These are phyloP conservation scores for Russula dissimulans DNA, from an alignment of 768 basidiomycete species.

Conservation along the genomic window DNA sequence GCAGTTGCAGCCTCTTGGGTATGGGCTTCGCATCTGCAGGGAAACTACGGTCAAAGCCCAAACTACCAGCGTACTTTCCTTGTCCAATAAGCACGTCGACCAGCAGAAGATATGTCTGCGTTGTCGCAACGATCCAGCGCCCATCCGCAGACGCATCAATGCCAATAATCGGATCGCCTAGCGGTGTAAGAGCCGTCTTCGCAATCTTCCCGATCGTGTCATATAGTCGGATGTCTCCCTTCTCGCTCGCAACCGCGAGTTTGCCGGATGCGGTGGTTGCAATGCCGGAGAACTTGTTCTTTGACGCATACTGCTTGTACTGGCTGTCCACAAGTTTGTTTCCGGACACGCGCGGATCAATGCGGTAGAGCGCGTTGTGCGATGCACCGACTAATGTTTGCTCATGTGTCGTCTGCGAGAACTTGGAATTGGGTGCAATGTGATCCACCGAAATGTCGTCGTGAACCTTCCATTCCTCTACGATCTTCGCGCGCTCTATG, in stretches of 20 bases:
- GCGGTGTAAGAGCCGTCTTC: slow-evolving; percentile 91
- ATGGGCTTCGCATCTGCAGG: slow-evolving; percentile 90
- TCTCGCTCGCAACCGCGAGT: slow-evolving; percentile 89
- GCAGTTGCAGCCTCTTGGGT: slow-evolving; percentile 78
- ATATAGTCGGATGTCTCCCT: slow-evolving; percentile 93
- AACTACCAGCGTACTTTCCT: slow-evolving; percentile 69
- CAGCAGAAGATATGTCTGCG: slow-evolving; percentile 84
- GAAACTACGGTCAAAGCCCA: slow-evolving; percentile 93
- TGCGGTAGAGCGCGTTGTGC: slow-evolving; percentile 92
- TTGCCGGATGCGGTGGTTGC: slow-evolving; percentile 80
- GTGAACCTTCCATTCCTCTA: slow-evolving; percentile 98
- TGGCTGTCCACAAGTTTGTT: slow-evolving; percentile 90
- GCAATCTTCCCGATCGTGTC: slow-evolving; percentile 97
- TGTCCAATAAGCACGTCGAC: slow-evolving; percentile 94
- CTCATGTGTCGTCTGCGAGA: slow-evolving; percentile 84
- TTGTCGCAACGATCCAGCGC: slow-evolving; percentile 92
- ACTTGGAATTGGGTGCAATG: slow-evolving; percentile 89
- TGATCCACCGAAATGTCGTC: slow-evolving; percentile 80
- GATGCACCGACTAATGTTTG: slow-evolving; percentile 92
- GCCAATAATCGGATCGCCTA: slow-evolving; percentile 92
- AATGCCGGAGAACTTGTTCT: slow-evolving; percentile 92
- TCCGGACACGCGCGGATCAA: slow-evolving; percentile 91
- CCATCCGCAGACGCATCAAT: slow-evolving; percentile 92
- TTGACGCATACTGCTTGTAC: slow-evolving; percentile 91
- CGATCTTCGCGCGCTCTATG: slow-evolving; percentile 88